Conservation (phyloP, 2,329 filamentous ascomycete genomes). For the Fusarium mundagurra region DNA sequence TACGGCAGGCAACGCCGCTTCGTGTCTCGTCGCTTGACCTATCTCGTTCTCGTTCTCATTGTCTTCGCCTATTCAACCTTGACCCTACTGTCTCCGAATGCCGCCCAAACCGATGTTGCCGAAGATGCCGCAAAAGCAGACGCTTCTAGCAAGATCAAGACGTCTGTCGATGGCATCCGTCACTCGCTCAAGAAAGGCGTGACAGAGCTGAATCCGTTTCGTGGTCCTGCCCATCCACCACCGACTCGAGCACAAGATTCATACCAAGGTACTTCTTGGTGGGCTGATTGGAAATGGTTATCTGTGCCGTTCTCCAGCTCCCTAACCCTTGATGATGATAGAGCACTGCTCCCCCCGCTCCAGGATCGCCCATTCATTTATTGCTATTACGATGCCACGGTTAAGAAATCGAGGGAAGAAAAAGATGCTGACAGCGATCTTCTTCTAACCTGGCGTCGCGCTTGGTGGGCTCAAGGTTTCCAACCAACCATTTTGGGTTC, state of each 20-base stretch:
- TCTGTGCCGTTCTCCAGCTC: slow-evolving; percentile 84
- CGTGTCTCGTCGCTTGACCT: slow-evolving; percentile 61
- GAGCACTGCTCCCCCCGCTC: slow-evolving; percentile 84
- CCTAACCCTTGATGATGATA: slow-evolving; percentile 81
- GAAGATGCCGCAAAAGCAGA: slow-evolving; percentile 1
- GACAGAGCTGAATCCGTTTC: slow-evolving; percentile 69
- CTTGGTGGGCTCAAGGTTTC: slow-evolving; percentile 97
- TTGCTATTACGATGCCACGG: slow-evolving; percentile 84
- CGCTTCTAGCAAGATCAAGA: slow-evolving; percentile 57
- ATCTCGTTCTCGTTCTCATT: slow-evolving; percentile 61
- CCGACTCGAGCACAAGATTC: slow-evolving; percentile 81
- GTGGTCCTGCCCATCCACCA: slow-evolving; percentile 74
- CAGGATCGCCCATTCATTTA: slow-evolving; percentile 78
- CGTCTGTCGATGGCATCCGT: slow-evolving; percentile 57
- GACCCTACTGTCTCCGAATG: slow-evolving; percentile 55
- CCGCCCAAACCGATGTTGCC: neutral
- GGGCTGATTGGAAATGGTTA: slow-evolving; percentile 89
- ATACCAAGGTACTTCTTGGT: slow-evolving; percentile 83
- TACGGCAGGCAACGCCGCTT: slow-evolving; percentile 62
- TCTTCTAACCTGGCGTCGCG: slow-evolving; percentile 86
- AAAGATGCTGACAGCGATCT: slow-evolving; percentile 80
- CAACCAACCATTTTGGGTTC: slow-evolving; percentile 82
- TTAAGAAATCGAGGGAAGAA: slow-evolving; percentile 68
- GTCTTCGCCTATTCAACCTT: slow-evolving; percentile 65
- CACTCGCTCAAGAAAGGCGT: slow-evolving; percentile 58